Conservation (phyloP, 768 basidiomycete genomes). For the Trametes cubensis region DNA sequence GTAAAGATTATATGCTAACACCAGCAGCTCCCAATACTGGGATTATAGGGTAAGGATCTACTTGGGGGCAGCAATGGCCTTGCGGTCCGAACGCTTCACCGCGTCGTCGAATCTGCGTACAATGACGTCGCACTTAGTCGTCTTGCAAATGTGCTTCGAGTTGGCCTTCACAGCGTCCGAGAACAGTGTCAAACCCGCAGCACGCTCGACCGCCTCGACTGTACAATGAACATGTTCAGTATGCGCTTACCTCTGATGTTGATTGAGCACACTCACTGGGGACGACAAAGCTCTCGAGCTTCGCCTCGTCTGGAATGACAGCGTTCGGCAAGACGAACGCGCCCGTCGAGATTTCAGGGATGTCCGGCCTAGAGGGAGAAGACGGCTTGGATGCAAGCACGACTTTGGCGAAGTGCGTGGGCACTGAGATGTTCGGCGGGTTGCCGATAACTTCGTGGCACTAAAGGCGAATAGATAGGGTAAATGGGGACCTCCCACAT, state of each 20-base stretch:
- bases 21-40: neutral
- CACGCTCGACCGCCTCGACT: conserved; percentile 93
- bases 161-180: conserved; percentile 73
- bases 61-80: conserved; percentile 52
- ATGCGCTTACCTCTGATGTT: neutral
- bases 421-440: conserved; percentile 89
- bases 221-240: conserved; percentile 6
- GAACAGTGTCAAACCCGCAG: conserved; percentile 87
- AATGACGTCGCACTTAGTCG: conserved; percentile 85
- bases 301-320: conserved; percentile 82
- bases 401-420: conserved; percentile 98
- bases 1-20: neutral
- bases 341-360: conserved; percentile 80
- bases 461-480: conserved; percentile 41
- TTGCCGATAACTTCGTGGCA: conserved; percentile 93
- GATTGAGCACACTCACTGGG: conserved; percentile 57
- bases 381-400: conserved; percentile 76
- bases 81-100: conserved; percentile 64
- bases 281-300: conserved; percentile 78
- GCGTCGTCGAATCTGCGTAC: conserved; percentile 91
- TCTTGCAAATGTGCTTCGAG: conserved; percentile 87
- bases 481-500: neutral
- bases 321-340: conserved; percentile 97
- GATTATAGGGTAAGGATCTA: conserved; percentile 8
- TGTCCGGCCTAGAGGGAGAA: conserved; percentile 70